Evolutionary conservation across 768 basidiomycete genomes (phyloP).

Genomic region (Lentinula edodes): DNA sequence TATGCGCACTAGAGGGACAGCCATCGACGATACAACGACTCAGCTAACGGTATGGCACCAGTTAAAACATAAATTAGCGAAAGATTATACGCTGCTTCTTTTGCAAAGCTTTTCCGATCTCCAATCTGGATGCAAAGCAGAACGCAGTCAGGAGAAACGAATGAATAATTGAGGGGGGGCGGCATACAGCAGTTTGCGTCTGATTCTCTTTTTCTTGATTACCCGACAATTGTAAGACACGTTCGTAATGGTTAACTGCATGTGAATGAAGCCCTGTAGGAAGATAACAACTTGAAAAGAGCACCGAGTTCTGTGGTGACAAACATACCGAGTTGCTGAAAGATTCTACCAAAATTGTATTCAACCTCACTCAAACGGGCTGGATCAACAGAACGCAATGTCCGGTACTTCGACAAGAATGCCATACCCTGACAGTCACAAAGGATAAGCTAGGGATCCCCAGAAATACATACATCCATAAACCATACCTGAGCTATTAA

Average conservation of each 20-base stretch:
- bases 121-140: slow-evolving; percentile 8
- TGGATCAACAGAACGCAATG: slow-evolving; percentile 41
- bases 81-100: slow-evolving; percentile 86
- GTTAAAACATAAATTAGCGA: slow-evolving; percentile 77
- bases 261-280: slow-evolving; percentile 68
- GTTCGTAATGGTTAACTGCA: slow-evolving; percentile 82
- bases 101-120: slow-evolving; percentile 49
- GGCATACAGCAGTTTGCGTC: not conserved
- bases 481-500: slow-evolving; percentile 65
- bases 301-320: not conserved
- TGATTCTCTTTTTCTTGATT: slow-evolving; percentile 12
- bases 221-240: slow-evolving; percentile 61
- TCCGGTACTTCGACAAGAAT: slow-evolving; percentile 77
- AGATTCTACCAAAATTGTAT: slow-evolving; percentile 87
- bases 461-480: not conserved
- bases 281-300: not conserved
- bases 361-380: slow-evolving; percentile 70
- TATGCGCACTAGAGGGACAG: slow-evolving; percentile 50
- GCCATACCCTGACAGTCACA: slow-evolving; percentile 58
- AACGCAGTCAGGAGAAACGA: not conserved
- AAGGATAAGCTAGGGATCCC: not conserved
- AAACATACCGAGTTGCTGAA: slow-evolving; percentile 82
- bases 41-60: slow-evolving; percentile 67
- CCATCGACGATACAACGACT: slow-evolving; percentile 72
- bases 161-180: slow-evolving; percentile 23